phyloP scores from a whole-genome alignment of 371 early-diverging fungal genomes.

The Syncephalastrum monosporum region DNA sequence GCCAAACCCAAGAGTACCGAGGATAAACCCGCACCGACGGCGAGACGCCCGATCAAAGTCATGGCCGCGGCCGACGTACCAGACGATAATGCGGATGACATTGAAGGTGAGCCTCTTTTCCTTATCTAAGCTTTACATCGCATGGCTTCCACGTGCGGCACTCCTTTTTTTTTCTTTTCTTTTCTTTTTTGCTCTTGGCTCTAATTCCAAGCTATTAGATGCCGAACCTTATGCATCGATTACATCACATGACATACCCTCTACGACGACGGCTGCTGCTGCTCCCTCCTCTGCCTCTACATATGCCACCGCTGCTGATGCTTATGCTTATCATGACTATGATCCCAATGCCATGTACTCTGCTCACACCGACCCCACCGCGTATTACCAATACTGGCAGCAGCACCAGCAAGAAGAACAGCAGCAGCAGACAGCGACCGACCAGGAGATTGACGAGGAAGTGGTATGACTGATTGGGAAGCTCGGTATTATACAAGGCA shows the following conservation, averaged over 20 bases:
- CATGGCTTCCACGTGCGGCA: background rate
- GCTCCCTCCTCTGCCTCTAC: slow-evolving; percentile 2
- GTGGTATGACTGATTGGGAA: slow-evolving; percentile 30
- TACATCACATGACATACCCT: slow-evolving; percentile 15
- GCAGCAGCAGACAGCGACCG: slow-evolving; percentile 27
- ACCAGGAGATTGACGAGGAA: slow-evolving; percentile 35
- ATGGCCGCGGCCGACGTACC: slow-evolving; percentile 36
- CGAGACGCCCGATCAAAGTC: slow-evolving; percentile 14
- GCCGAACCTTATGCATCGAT: slow-evolving; percentile 14
- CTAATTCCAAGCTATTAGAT: background rate
- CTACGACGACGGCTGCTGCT: slow-evolving; percentile 9
- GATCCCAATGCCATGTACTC: slow-evolving; percentile 53
- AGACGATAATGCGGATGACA: slow-evolving; percentile 7
- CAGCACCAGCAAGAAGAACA: slow-evolving; percentile 39
- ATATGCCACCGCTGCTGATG: slow-evolving; percentile 26
- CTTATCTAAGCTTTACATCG: background rate
- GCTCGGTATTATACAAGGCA: too few relatives aligned
- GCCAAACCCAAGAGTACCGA: slow-evolving; percentile 14
- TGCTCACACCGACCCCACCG: slow-evolving; percentile 39
- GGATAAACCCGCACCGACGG: slow-evolving; percentile 3
- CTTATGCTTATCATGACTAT: slow-evolving; percentile 25
- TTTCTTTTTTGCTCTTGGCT: background rate
- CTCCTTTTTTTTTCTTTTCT: background rate
- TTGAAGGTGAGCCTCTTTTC: too few relatives aligned
- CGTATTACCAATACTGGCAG: slow-evolving; percentile 47